phyloP scores from a whole-genome alignment of 495 filamentous ascomycete genomes.

The Poronia punctata region DNA sequence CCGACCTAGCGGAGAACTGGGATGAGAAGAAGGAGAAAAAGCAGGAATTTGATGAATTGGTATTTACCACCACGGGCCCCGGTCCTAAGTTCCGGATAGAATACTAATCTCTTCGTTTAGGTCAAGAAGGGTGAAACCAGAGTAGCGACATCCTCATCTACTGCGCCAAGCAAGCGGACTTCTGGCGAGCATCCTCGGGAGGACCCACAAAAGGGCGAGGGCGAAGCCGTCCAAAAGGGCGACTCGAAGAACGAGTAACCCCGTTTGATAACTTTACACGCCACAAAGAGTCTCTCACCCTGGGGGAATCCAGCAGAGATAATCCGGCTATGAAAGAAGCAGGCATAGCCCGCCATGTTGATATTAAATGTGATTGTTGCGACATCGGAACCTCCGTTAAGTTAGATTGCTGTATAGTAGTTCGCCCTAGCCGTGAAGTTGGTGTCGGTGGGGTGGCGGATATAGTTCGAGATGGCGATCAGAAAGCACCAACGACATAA shows the following conservation, averaged over 20 bases:
- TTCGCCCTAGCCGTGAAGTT: too few relatives aligned
- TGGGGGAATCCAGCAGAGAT: too few relatives aligned
- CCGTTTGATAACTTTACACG: too few relatives aligned
- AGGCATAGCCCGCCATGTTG: too few relatives aligned
- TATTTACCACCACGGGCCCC: neutral
- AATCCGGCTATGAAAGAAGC: too few relatives aligned
- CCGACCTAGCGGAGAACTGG: conserved; percentile 6
- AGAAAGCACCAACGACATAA: too few relatives aligned
- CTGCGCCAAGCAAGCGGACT: conserved; percentile 27
- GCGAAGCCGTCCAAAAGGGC: conserved; percentile 16
- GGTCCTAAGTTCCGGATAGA: neutral
- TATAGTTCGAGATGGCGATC: too few relatives aligned
- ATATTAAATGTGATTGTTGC: too few relatives aligned
- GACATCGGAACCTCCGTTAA: too few relatives aligned
- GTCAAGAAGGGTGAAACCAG: conserved; percentile 14
- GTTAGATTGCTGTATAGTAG: too few relatives aligned
- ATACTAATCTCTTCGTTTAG: neutral
- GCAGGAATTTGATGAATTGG: conserved; percentile 17
- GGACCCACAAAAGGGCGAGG: conserved; percentile 21
- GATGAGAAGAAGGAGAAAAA: conserved; percentile 17
- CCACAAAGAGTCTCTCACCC: too few relatives aligned
- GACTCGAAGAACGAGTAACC: conserved; percentile 13
- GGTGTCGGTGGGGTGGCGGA: too few relatives aligned
- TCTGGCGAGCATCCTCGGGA: conserved; percentile 21
- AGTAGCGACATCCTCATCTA: conserved; percentile 10